Conservation (phyloP, 345 rosid species). For the Draba incana region DNA sequence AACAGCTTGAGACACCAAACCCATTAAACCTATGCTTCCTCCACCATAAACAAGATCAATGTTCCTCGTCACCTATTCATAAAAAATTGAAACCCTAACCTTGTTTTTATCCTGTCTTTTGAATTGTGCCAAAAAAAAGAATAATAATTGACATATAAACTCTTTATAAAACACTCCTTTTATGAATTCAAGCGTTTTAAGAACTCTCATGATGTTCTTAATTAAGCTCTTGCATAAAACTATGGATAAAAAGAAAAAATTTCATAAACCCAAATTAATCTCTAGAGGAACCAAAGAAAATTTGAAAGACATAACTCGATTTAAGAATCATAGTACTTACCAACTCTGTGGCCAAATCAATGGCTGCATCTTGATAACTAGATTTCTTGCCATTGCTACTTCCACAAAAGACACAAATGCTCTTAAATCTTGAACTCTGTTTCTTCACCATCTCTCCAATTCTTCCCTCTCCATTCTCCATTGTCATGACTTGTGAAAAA, state of each 20-base stretch:
- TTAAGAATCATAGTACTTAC: constrained; percentile 31
- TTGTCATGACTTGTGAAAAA: neutral
- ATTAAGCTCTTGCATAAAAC: neutral
- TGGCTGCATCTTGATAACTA: constrained; percentile 80
- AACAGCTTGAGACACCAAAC: constrained; percentile 91
- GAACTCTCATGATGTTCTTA: neutral
- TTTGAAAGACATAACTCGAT: too few species aligned
- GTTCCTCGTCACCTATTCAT: constrained; percentile 75
- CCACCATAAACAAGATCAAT: constrained; percentile 98
- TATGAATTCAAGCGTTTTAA: too few species aligned
- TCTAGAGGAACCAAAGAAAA: too few species aligned
- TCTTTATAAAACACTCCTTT: neutral
- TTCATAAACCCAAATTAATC: constrained; percentile 23
- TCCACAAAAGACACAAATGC: constrained; percentile 80
- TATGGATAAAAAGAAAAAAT: constrained; percentile 16
- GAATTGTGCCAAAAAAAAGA: neutral
- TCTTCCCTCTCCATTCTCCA: constrained; percentile 34
- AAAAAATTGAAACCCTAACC: neutral
- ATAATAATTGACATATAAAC: neutral
- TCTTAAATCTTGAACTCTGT: constrained; percentile 47
- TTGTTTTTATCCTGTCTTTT: neutral
- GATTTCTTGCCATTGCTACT: constrained; percentile 77
- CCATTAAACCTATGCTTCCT: constrained; percentile 98
- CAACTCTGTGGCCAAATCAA: constrained; percentile 70
- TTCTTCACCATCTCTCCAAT: constrained; percentile 18